phyloP scores from a whole-genome alignment of 116 monocot species.

The Trichopus zeylanicus region DNA sequence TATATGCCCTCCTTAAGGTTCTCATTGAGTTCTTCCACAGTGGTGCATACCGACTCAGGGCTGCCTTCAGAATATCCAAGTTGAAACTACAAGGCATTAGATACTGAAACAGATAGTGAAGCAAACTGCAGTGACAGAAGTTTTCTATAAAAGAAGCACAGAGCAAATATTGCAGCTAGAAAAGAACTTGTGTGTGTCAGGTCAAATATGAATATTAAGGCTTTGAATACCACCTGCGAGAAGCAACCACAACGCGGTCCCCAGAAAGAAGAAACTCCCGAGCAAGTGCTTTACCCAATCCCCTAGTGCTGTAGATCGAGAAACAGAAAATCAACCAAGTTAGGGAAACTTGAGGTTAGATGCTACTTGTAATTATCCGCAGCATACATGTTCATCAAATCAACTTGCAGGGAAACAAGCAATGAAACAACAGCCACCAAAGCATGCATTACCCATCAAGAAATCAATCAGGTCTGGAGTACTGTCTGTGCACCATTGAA shows the following conservation, averaged over 20 bases:
- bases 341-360: no score
- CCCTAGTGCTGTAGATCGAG: constrained; percentile 64
- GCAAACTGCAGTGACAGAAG: no score
- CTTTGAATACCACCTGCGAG: constrained; percentile 58
- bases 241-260: constrained; percentile 88
- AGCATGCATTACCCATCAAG: no score
- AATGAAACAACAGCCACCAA: background rate
- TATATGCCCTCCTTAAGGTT: constrained; percentile 56
- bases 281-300: constrained; percentile 95
- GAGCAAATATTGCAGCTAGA: no score
- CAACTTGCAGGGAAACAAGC: background rate
- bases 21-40: constrained; percentile 74
- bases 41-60: constrained; percentile 59
- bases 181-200: background rate
- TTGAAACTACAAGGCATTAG: background rate
- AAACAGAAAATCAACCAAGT: no score
- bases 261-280: constrained; percentile 97
- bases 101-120: no score
- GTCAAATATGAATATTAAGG: background rate
- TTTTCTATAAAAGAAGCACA: background rate
- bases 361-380: no score
- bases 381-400: background rate
- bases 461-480: no score
- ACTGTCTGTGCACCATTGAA: no score
- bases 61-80: constrained; percentile 57